phyloP scores from a whole-genome alignment of 208 protist genomes.

The Leishmania mexicana region DNA sequence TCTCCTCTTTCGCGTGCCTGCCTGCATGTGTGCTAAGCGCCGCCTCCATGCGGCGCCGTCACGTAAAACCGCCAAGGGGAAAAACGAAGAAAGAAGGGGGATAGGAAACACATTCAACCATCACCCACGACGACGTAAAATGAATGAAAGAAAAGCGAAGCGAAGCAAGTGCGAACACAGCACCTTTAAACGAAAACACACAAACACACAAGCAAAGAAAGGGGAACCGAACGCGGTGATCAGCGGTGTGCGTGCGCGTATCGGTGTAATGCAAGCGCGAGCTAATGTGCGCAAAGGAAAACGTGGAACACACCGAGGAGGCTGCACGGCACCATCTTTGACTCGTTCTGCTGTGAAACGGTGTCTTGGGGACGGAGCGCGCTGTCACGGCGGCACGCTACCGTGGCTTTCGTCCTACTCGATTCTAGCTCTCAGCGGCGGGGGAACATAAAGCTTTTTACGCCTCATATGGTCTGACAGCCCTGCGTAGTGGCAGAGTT shows the following conservation, averaged over 20 bases:
- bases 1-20: neutral
- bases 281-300: neutral
- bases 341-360: neutral
- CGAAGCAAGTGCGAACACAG: too few species aligned
- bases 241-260: neutral
- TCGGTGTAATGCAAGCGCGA: neutral
- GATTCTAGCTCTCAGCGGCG: neutral
- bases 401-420: constrained; percentile 1
- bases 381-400: too few species aligned
- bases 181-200: too few species aligned
- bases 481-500: neutral
- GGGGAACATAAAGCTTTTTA: neutral
- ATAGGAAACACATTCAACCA: too few species aligned
- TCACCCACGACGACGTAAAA: too few species aligned
- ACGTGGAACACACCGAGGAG: neutral
- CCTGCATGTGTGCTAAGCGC: neutral
- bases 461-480: neutral
- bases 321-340: neutral
- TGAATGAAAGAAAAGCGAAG: too few species aligned
- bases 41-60: neutral
- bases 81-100: neutral
- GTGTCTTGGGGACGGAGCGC: neutral
- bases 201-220: neutral
- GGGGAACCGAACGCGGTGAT: neutral
- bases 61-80: neutral